Conservation (phyloP, 306 rosid genomes). For the Pachyrhizus erosus region DNA sequence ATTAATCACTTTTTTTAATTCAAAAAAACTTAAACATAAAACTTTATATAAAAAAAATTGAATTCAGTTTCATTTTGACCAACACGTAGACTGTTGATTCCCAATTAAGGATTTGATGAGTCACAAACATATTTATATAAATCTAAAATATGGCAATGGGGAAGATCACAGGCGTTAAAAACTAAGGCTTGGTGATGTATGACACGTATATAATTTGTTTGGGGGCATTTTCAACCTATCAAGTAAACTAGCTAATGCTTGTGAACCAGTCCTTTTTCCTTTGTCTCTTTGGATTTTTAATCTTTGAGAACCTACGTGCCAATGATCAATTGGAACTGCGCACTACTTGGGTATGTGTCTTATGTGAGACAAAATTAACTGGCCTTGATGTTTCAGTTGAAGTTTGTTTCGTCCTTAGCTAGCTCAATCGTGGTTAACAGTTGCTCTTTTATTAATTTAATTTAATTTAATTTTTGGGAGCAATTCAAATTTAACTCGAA, state of each 20-base stretch:
- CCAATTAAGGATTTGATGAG: too few relatives aligned
- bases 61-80: too few relatives aligned
- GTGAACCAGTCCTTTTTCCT: slow-evolving; percentile 44
- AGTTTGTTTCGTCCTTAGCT: slow-evolving; percentile 42
- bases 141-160: not conserved
- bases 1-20: too few relatives aligned
- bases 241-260: slow-evolving; percentile 48
- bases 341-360: slow-evolving; percentile 47
- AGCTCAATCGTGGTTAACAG: not conserved
- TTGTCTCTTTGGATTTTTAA: slow-evolving; percentile 38
- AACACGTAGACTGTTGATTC: too few relatives aligned
- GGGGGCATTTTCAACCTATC: slow-evolving; percentile 45
- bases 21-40: too few relatives aligned
- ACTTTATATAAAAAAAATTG: too few relatives aligned
- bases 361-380: slow-evolving; percentile 48
- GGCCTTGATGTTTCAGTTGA: slow-evolving; percentile 53
- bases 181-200: slow-evolving; percentile 20
- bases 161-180: not conserved
- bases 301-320: slow-evolving; percentile 40
- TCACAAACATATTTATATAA: not conserved
- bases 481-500: slow-evolving; percentile 28
- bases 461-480: not conserved
- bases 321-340: slow-evolving; percentile 46
- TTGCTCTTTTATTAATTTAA: not conserved
- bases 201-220: slow-evolving; percentile 45